Conservation (phyloP, 441 rosid species). For the Viola pubescens region DNA sequence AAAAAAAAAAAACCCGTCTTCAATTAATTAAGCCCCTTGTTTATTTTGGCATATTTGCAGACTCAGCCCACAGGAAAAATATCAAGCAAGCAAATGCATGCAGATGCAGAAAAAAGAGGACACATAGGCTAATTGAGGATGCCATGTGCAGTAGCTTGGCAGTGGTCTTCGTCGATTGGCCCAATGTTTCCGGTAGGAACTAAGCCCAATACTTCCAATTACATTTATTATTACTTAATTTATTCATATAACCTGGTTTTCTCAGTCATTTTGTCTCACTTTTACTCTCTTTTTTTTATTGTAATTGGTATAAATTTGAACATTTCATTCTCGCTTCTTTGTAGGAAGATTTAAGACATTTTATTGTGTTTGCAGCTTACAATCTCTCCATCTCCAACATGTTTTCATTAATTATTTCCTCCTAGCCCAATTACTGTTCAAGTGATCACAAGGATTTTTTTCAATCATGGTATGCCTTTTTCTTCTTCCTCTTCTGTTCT, state of each 20-base stretch:
- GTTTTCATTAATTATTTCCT: conserved; percentile 8
- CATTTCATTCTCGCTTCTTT: too few species aligned
- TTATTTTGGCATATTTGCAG: too few species aligned
- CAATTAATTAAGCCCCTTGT: too few species aligned
- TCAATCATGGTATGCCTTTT: conserved; percentile 15
- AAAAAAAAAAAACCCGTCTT: too few species aligned
- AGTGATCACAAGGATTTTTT: not conserved
- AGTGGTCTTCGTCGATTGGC: conserved; percentile 6
- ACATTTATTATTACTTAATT: not conserved
- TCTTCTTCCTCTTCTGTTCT: not conserved
- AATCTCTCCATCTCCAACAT: not conserved
- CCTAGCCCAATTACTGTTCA: conserved; percentile 4
- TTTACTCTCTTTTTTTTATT: too few species aligned
- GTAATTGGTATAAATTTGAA: too few species aligned
- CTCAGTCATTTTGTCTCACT: conserved; percentile 9
- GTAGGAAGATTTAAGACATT: too few species aligned
- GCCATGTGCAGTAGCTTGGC: too few species aligned
- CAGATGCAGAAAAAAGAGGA: too few species aligned
- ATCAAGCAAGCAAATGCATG: too few species aligned
- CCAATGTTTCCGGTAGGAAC: conserved; percentile 7
- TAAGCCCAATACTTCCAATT: conserved; percentile 4
- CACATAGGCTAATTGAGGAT: too few species aligned
- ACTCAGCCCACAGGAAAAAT: too few species aligned
- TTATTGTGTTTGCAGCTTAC: not conserved
- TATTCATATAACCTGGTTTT: conserved; percentile 2